Conservation (phyloP, 1,284 basidiomycete species). For the Cerrena zonata region DNA sequence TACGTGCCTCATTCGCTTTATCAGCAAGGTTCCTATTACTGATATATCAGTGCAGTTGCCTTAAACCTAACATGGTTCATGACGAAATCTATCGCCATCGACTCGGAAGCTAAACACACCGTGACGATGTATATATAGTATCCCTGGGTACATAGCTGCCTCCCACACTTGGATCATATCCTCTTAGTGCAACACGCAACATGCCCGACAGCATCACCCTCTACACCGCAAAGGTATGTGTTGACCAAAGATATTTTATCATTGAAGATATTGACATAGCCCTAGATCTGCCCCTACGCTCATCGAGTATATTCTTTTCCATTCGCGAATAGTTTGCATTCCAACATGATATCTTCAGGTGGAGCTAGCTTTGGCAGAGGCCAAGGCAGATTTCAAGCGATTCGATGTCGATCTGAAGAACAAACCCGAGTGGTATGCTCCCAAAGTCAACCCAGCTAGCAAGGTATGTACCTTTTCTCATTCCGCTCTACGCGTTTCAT, state of each 20-base stretch:
- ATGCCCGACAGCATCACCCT: conserved; percentile 40
- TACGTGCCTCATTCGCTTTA: no score
- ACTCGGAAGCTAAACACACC: no score
- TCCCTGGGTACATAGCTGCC: background rate
- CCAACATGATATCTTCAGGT: conserved; percentile 29
- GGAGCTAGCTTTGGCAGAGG: conserved; percentile 48
- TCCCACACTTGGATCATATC: background rate
- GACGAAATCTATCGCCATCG: background rate
- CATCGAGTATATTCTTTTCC: conserved; percentile 34
- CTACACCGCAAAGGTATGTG: conserved; percentile 41
- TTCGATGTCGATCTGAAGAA: conserved; percentile 26
- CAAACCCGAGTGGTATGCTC: conserved; percentile 35
- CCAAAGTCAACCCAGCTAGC: conserved; percentile 35
- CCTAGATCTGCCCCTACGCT: conserved; percentile 42
- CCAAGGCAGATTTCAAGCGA: conserved; percentile 17
- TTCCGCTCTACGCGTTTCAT: background rate
- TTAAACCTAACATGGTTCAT: no score
- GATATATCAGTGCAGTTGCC: background rate
- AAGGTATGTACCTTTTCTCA: conserved; percentile 26
- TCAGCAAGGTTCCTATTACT: background rate
- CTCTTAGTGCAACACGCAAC: background rate
- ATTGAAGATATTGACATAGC: no score
- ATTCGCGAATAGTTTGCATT: background rate
- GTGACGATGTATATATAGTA: background rate
- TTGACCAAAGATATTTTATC: no score